Conservation (phyloP, 2,329 filamentous ascomycete genomes). For the Penicillium verrucosum region DNA sequence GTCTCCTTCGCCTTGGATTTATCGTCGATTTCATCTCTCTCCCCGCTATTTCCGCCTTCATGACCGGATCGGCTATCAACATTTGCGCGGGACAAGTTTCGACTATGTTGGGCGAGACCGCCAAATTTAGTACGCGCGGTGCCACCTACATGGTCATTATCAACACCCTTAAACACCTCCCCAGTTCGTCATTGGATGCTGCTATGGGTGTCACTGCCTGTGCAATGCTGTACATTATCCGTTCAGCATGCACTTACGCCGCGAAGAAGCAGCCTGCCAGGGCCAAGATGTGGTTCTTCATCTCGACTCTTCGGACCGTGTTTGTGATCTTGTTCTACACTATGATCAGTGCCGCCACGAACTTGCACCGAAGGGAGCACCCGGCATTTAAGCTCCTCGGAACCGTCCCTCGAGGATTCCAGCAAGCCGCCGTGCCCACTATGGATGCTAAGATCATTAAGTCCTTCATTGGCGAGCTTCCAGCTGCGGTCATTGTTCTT, state of each 20-base stretch:
- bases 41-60: slow-evolving; percentile 87
- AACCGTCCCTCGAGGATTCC: slow-evolving; percentile 79
- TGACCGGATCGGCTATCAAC: slow-evolving; percentile 91
- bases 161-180: slow-evolving; percentile 72
- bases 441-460: slow-evolving; percentile 65
- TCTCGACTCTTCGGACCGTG: slow-evolving; percentile 83
- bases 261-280: slow-evolving; percentile 67
- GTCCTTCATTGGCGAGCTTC: slow-evolving; percentile 68
- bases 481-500: slow-evolving; percentile 86
- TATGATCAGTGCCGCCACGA: slow-evolving; percentile 81
- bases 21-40: slow-evolving; percentile 92
- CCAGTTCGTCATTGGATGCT: slow-evolving; percentile 68
- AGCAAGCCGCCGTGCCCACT: slow-evolving; percentile 69
- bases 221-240: slow-evolving; percentile 71
- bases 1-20: slow-evolving; percentile 77
- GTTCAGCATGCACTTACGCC: slow-evolving; percentile 60
- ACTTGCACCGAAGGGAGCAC: slow-evolving; percentile 62
- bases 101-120: slow-evolving; percentile 71
- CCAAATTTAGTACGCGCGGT: slow-evolving; percentile 65
- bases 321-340: slow-evolving; percentile 93
- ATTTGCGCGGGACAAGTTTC: slow-evolving; percentile 84
- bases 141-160: slow-evolving; percentile 80
- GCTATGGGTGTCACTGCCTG: slow-evolving; percentile 84
- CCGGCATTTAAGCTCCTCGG: slow-evolving; percentile 73
- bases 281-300: slow-evolving; percentile 79